Evolutionary conservation across 371 early-diverging fungal genomes (phyloP), one percentile per base, ranked within the genome.

Genomic region (Mucor saturninus): DNA sequence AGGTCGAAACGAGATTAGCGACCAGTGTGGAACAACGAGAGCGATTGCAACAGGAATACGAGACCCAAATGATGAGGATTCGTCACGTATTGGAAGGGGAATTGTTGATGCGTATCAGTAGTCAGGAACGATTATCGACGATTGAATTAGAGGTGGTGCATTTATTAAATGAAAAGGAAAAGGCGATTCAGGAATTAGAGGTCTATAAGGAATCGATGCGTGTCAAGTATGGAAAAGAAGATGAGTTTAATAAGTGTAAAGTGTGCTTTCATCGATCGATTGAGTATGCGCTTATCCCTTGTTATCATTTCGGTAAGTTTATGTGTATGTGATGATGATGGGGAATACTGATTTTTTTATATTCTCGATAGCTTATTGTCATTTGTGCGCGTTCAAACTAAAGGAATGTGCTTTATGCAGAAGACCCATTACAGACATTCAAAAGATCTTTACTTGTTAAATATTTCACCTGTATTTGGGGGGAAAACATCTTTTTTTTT

Each of bases 391-490:
- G 0, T 37, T 59, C 4, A 64, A 56, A 40, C 37, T 80, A 6
- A 64, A 68, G 10, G 76, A 77, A 52, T 81, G 81, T 53, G 78
- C 78, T 1, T 62, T 81, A 29, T 77, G 81, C 45, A 52, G 81
- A 54, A 64, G 35, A 15, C 30, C 56, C 10, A 71, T 74, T 40
- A 56, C 42, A 8, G 56, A 56, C 8, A 59, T 67, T 28, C 78
- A 76, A 61, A 74, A 64, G 35, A 56, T 81, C 1, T 76, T 61
- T 54, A 51, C 11, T 26, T 59, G 56, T 40, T 68, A 56, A 58
- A 39, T 14, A 37, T 14, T 32, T 8, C 35, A 35, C 21, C 21
- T 21, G 21, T 21, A 0, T 21, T 21, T 21, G 21, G 21, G 21
- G 21, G 21, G 21, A 1, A 21, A 21, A 21, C 21, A 21, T 21